phyloP scores from a whole-genome alignment of 176 grass and related monocot species.

The maize (Zea mays) region DNA sequence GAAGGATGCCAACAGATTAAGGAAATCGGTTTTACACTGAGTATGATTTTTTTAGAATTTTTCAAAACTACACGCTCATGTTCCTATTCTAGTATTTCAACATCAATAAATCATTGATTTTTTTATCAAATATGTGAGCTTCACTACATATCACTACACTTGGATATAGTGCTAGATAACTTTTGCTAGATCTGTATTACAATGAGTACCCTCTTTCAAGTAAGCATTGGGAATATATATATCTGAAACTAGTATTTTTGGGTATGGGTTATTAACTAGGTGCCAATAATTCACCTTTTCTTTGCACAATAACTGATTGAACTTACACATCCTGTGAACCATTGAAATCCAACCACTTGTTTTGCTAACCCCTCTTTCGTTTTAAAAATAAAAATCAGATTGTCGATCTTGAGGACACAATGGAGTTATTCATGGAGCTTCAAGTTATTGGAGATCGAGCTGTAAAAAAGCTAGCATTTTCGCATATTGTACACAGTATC shows the following conservation, averaged over 20 bases:
- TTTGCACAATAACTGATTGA: not conserved
- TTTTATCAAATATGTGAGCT: not conserved
- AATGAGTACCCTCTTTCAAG: not conserved
- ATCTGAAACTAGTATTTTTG: not conserved
- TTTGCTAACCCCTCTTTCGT: not conserved
- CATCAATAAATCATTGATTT: not conserved
- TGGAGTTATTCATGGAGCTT: conserved; percentile 94
- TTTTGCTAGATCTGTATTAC: not conserved
- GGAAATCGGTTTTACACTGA: not conserved
- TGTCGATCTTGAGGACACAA: conserved; percentile 72
- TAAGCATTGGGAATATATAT: not conserved
- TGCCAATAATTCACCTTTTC: not conserved
- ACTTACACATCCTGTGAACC: not conserved
- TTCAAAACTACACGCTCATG: not conserved
- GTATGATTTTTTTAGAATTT: not conserved
- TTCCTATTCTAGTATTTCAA: not conserved
- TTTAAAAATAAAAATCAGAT: conserved; percentile 47
- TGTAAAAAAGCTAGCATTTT: conserved; percentile 89
- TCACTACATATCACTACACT: not conserved
- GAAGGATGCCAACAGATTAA: not conserved
- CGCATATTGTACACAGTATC: conserved; percentile 81
- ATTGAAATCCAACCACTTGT: conserved; percentile 4
- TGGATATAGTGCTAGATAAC: not conserved
- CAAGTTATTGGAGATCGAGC: conserved; percentile 79
- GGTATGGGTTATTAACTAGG: not conserved